Evolutionary conservation across 306 rosid genomes (phyloP), one percentile per base, ranked within the genome.

Genomic region (Cicer pinnatifidum): DNA sequence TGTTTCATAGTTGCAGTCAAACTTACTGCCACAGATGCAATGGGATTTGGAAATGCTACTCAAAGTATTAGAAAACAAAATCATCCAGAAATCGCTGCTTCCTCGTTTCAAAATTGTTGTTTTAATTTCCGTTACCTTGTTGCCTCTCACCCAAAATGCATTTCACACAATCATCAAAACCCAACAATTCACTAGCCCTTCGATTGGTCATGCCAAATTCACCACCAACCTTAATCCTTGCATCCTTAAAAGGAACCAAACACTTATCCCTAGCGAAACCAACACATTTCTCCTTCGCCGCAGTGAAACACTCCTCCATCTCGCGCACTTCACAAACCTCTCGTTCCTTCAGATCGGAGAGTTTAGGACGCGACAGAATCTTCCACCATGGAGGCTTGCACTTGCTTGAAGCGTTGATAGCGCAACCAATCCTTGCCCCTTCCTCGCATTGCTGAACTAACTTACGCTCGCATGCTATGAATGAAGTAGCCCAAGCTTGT

Each of bases 341-440:
- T 33, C 92, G 84, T 58, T 80, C 88, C 75, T 82, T 86, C 75
- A 88, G 15, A 74, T 87, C 91, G 15, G 72, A 51, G 6, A 54
- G 79, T 45, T 78, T 85, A 59, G 47, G 75, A 20, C 86, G 88
- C 2, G 73, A 28, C 78, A 91, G 45, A 54, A 57, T 54, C 56
- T 80, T 84, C 98, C 97, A 91, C 95, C 98, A 91, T 3, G 91
- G 90, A 43, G 91, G 92, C 85, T 85, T 84, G 12, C 87, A 84
- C 10, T n/a, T 72, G 52, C 71, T 72, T 23, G 87, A 84, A 54
- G 87, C 80, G 71, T 69, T 72, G 9, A 84, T 75, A 6, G 87
- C 82, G 48, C 87, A 84, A 11, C 87, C 87, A 20, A 84, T 76
- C 85, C 96, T 84, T 6, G 95, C 92, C 6, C 95, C 96, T 38